phyloP scores from a whole-genome alignment of 2,329 filamentous ascomycete genomes.

The Exophiala aquamarina region DNA sequence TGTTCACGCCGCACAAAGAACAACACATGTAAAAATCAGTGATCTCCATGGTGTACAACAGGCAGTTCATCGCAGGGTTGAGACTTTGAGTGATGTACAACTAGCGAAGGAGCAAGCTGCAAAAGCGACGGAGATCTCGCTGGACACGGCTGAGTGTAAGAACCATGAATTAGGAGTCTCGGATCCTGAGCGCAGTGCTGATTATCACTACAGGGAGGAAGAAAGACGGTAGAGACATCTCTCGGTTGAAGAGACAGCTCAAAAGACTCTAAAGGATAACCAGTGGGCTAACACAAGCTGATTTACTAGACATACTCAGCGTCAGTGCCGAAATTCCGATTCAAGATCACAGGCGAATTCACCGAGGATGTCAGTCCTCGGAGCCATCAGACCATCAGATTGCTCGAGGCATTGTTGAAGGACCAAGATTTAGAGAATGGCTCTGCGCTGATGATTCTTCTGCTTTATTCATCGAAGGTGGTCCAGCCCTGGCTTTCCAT shows the following conservation, averaged over 20 bases:
- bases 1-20: neutral
- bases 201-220: conserved; percentile 3
- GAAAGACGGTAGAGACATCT: conserved; percentile 7
- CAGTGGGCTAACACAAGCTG: conserved; percentile 4
- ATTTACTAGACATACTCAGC: conserved; percentile 8
- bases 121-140: neutral
- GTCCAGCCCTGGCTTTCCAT: neutral
- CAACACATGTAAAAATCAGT: neutral
- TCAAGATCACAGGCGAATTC: conserved; percentile 2
- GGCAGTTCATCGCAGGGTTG: conserved; percentile 3
- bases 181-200: neutral
- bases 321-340: conserved; percentile 1
- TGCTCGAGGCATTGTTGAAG: conserved; percentile 2
- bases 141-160: conserved; percentile 13
- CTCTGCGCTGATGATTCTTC: conserved; percentile 2
- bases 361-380: conserved; percentile 4
- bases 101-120: conserved; percentile 2
- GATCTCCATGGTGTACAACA: conserved; percentile 5
- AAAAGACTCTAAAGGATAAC: conserved; percentile 2
- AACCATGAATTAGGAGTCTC: neutral
- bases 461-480: conserved; percentile 10
- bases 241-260: conserved; percentile 8
- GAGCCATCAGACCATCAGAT: conserved; percentile 7
- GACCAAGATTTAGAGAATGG: conserved; percentile 7
- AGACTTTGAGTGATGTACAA: conserved; percentile 6